phyloP scores from a whole-genome alignment of 768 basidiomycete genomes.

The Gloeostereum incarnatum region DNA sequence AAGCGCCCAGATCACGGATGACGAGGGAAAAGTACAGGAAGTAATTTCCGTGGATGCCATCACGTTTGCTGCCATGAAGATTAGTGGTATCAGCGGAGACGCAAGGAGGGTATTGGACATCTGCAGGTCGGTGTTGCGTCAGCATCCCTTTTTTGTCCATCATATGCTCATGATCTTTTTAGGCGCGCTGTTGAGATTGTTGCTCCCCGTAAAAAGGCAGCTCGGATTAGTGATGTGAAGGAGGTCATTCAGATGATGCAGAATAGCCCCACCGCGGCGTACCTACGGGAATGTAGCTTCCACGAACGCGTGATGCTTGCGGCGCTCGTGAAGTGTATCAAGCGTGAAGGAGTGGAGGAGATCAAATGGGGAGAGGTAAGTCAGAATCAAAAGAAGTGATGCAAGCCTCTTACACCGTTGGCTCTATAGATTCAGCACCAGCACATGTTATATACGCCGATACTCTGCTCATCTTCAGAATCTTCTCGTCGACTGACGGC shows the following conservation, averaged over 20 bases:
- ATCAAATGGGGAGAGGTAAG: conserved; percentile 50
- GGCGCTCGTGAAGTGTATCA: conserved; percentile 72
- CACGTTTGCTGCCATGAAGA: conserved; percentile 70
- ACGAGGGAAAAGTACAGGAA: conserved; percentile 32
- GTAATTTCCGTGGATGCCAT: conserved; percentile 66
- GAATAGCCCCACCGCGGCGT: conserved; percentile 83
- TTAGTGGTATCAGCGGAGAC: conserved; percentile 79
- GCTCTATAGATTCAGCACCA: conserved; percentile 57
- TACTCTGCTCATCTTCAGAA: conserved; percentile 51
- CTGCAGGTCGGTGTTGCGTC: conserved; percentile 61
- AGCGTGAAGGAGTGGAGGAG: conserved; percentile 79
- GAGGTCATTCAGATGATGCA: conserved; percentile 82
- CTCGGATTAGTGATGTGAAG: conserved; percentile 62
- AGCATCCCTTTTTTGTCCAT: not conserved
- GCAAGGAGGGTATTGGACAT: conserved; percentile 90
- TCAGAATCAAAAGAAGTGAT: conserved; percentile 4
- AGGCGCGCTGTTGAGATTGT: conserved; percentile 84
- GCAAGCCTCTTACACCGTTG: not conserved
- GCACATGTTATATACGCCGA: conserved; percentile 59
- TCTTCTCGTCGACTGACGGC: conserved; percentile 47
- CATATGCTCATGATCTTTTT: conserved; percentile 1
- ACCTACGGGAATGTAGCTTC: conserved; percentile 71
- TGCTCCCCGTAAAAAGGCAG: conserved; percentile 37
- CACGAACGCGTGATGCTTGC: conserved; percentile 88
- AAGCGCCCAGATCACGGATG: conserved; percentile 41